phyloP scores from a whole-genome alignment of 2,329 filamentous ascomycete genomes.

The Hypocreales sp. region DNA sequence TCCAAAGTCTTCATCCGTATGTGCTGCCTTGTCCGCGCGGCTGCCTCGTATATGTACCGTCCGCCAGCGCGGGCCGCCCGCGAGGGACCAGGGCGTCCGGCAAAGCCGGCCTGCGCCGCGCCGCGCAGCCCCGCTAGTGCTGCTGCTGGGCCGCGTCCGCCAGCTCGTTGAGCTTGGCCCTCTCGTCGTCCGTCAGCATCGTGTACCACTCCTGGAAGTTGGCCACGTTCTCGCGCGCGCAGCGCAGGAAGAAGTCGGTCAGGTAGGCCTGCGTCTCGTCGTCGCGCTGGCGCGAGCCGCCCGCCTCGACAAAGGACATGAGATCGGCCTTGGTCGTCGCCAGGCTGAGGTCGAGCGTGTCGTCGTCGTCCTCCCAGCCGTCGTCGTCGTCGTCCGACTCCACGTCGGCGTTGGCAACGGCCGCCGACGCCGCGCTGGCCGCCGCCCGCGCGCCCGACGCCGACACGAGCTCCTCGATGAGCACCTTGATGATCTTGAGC shows the following conservation, averaged over 20 bases:
- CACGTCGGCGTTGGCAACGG: slow-evolving; percentile 34
- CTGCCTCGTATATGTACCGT: too few species aligned
- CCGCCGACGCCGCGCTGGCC: slow-evolving; percentile 46
- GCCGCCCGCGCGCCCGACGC: slow-evolving; percentile 52
- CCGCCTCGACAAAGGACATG: slow-evolving; percentile 58
- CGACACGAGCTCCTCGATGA: slow-evolving; percentile 80
- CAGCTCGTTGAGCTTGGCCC: slow-evolving; percentile 38
- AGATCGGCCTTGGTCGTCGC: slow-evolving; percentile 57
- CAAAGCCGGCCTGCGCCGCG: too few species aligned
- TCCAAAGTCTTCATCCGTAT: too few species aligned
- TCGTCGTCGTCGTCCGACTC: slow-evolving; percentile 58
- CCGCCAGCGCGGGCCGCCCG: too few species aligned
- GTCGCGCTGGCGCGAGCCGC: slow-evolving; percentile 52
- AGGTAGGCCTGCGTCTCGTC: slow-evolving; percentile 84
- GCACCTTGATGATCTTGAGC: slow-evolving; percentile 90
- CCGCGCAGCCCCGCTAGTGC: too few species aligned
- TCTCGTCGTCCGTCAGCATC: slow-evolving; percentile 38
- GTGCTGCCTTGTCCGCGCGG: too few species aligned
- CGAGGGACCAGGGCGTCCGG: too few species aligned
- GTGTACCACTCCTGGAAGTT: slow-evolving; percentile 42
- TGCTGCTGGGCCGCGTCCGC: slow-evolving; percentile 20
- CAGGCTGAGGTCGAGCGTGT: slow-evolving; percentile 60
- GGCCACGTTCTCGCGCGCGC: slow-evolving; percentile 38
- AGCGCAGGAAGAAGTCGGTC: slow-evolving; percentile 59
- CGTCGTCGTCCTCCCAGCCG: slow-evolving; percentile 78